Evolutionary conservation across 306 rosid species (phyloP).

Genomic region (Rosa lucieae): DNA sequence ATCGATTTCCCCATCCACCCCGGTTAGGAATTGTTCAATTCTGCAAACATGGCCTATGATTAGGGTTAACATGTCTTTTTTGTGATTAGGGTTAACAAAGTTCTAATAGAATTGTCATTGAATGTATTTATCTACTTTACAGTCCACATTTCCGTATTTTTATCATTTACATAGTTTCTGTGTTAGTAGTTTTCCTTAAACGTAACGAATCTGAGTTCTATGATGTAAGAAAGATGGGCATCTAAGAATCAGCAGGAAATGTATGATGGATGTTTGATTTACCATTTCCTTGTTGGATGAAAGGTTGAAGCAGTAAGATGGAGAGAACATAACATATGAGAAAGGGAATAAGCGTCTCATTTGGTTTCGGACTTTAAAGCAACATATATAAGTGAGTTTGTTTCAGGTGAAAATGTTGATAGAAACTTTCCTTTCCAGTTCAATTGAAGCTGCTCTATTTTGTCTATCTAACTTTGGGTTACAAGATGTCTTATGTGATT

Average conservation of each 20-base stretch:
- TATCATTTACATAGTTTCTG: background rate
- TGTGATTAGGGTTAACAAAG: background rate
- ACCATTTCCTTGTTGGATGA: slow-evolving; percentile 11
- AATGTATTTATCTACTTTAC: background rate
- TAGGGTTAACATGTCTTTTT: background rate
- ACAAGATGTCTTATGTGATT: slow-evolving; percentile 45
- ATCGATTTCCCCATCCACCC: slow-evolving; percentile 4
- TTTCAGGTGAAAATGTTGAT: slow-evolving; percentile 66
- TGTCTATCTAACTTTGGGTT: slow-evolving; percentile 45
- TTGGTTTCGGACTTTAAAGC: slow-evolving; percentile 32
- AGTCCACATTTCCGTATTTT: background rate
- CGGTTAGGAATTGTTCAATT: background rate
- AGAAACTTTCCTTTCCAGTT: slow-evolving; percentile 47
- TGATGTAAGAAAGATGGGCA: background rate
- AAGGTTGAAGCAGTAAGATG: slow-evolving; percentile 16
- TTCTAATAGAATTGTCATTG: background rate
- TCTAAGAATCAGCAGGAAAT: background rate
- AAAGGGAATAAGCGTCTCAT: slow-evolving; percentile 9
- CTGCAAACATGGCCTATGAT: background rate
- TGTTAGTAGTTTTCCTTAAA: background rate
- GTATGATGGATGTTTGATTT: background rate
- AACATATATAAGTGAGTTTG: slow-evolving; percentile 27
- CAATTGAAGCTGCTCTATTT: slow-evolving; percentile 58
- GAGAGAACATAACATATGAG: slow-evolving; percentile 13
- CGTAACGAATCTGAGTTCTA: background rate